Percentiles rank a stretch among this genome's conserved stretches.
Evolutionary conservation across 345 rosid species (phyloP).

Genomic region (Corchorus olitorius): DNA sequence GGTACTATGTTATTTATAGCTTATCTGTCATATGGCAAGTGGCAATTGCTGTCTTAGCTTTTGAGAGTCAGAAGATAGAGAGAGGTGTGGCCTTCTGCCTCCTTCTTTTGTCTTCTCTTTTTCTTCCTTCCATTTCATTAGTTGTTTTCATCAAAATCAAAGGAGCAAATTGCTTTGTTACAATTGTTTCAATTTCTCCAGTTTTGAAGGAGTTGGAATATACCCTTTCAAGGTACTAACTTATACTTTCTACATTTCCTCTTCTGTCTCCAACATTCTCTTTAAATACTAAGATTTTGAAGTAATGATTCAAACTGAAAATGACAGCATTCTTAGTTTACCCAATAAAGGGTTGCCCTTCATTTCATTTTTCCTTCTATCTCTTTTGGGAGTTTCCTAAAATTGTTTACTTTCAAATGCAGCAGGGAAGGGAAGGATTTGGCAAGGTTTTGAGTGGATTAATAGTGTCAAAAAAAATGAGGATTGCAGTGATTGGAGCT

Average conservation of each 20-base stretch:
- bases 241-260: neutral
- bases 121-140: neutral
- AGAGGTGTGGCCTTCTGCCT: too few relatives aligned
- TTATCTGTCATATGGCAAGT: too few relatives aligned
- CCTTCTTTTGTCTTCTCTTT: too few relatives aligned
- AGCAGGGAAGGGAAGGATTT: neutral
- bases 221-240: neutral
- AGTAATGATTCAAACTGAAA: too few relatives aligned
- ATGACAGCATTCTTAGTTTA: too few relatives aligned
- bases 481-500: slow-evolving; percentile 64
- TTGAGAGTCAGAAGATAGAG: too few relatives aligned
- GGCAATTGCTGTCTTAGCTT: too few relatives aligned
- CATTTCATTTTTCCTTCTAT: neutral
- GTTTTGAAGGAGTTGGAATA: neutral
- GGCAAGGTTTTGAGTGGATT: neutral
- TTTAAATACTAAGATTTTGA: too few relatives aligned
- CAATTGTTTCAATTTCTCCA: neutral
- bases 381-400: too few relatives aligned
- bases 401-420: neutral
- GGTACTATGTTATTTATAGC: too few relatives aligned
- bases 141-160: neutral
- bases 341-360: too few relatives aligned
- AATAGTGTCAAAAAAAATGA: slow-evolving; percentile 26
- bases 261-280: neutral
- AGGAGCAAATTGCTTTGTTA: neutral